Conservation (phyloP, 2,329 filamentous ascomycete genomes). For the Fusarium devonianum region DNA sequence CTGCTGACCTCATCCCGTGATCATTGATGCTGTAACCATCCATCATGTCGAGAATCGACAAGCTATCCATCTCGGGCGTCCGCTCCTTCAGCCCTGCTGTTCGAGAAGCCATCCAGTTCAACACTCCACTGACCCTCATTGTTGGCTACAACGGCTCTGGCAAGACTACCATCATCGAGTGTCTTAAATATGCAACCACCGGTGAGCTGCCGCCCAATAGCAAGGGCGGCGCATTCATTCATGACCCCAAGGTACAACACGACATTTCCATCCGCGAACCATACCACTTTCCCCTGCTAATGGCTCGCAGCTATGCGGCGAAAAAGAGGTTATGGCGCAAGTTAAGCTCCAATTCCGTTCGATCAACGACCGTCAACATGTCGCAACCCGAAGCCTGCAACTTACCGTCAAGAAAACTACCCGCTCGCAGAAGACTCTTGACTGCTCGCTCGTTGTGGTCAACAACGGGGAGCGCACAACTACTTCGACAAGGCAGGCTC, state of each 20-base stretch:
- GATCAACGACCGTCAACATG: slow-evolving; percentile 79
- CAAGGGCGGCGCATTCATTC: slow-evolving; percentile 90
- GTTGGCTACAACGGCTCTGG: slow-evolving; percentile 97
- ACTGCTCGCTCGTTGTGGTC: slow-evolving; percentile 77
- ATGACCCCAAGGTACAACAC: slow-evolving; percentile 81
- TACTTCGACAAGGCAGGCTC: slow-evolving; percentile 79
- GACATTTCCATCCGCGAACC: too few species aligned
- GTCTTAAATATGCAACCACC: slow-evolving; percentile 96
- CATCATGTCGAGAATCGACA: slow-evolving; percentile 82
- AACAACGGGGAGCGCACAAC: slow-evolving; percentile 81
- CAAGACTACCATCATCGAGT: slow-evolving; percentile 99
- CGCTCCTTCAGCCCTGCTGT: slow-evolving; percentile 84
- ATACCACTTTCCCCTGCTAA: slow-evolving; percentile 3
- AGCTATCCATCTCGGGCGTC: slow-evolving; percentile 81
- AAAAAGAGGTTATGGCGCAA: slow-evolving; percentile 89
- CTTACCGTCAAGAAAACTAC: slow-evolving; percentile 84
- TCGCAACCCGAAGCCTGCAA: slow-evolving; percentile 83
- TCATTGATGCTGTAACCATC: slow-evolving; percentile 23
- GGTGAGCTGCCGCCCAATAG: slow-evolving; percentile 93
- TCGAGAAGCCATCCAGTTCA: slow-evolving; percentile 84
- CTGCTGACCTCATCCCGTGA: neutral
- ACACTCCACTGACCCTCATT: slow-evolving; percentile 91
- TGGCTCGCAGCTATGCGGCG: slow-evolving; percentile 69
- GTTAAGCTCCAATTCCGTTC: slow-evolving; percentile 88
- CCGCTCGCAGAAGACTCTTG: slow-evolving; percentile 81